Conservation (phyloP, 2,329 filamentous ascomycete genomes). For the Colletotrichum sp. region DNA sequence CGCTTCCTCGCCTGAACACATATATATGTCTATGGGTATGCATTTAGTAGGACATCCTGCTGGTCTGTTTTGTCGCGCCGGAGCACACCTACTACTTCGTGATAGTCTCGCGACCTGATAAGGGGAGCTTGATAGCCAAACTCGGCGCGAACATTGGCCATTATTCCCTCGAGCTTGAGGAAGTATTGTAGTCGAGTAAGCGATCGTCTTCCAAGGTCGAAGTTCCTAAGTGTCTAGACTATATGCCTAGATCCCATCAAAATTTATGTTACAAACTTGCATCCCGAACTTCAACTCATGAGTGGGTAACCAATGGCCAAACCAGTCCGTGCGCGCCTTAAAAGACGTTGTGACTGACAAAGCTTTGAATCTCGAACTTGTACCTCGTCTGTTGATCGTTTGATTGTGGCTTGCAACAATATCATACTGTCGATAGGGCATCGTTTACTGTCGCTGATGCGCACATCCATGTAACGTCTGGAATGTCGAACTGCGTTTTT, state of each 20-base stretch:
- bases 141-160: neutral
- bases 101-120: neutral
- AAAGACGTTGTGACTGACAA: neutral
- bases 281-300: neutral
- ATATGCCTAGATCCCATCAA: neutral
- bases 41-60: neutral
- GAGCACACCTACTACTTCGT: neutral
- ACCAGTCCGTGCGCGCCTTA: neutral
- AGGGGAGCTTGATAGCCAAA: neutral
- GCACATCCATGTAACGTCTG: neutral
- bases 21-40: neutral
- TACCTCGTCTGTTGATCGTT: neutral
- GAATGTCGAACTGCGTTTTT: neutral
- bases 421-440: neutral
- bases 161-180: neutral
- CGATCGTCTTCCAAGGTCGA: neutral
- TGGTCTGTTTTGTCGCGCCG: neutral
- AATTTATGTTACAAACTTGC: neutral
- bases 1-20: neutral
- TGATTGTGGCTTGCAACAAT: neutral
- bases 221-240: accelerated
- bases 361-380: neutral
- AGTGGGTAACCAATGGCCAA: neutral
- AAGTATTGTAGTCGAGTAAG: neutral
- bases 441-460: neutral